Conservation (phyloP, 495 filamentous ascomycete genomes). For the Daldinia concentrica region DNA sequence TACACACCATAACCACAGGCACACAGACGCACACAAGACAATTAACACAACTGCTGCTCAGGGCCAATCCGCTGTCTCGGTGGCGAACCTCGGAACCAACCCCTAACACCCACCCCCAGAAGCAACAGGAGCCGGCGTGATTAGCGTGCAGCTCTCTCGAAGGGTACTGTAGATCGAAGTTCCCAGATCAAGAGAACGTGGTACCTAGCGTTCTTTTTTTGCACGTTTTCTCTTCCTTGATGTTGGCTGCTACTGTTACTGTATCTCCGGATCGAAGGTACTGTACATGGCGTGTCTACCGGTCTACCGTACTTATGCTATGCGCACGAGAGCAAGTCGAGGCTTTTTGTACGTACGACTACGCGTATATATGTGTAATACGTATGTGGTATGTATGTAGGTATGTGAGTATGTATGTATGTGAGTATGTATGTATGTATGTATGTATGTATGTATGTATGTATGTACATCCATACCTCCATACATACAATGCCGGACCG, state of each 20-base stretch:
- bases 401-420: neutral
- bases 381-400: neutral
- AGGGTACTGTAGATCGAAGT: slow-evolving; percentile 43
- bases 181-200: slow-evolving; percentile 39
- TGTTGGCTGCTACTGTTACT: neutral
- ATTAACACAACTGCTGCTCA: slow-evolving; percentile 23
- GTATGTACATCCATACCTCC: neutral
- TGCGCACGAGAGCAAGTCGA: neutral
- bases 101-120: slow-evolving; percentile 18
- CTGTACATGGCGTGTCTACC: neutral
- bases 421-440: neutral
- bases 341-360: neutral
- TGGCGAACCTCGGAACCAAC: slow-evolving; percentile 41
- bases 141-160: slow-evolving; percentile 40
- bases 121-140: slow-evolving; percentile 44
- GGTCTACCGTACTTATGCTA: neutral
- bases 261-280: neutral
- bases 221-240: slow-evolving; percentile 23
- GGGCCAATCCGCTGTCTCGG: slow-evolving; percentile 36
- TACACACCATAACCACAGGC: slow-evolving; percentile 23
- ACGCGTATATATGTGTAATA: slow-evolving; percentile 10
- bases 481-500: slow-evolving; percentile 6
- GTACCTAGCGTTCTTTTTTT: slow-evolving; percentile 25
- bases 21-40: slow-evolving; percentile 33
- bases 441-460: neutral